These are phyloP conservation scores for Thalassiosira exigua DNA, from an alignment of 352 stramenopile species.

Conservation along the genomic window DNA sequence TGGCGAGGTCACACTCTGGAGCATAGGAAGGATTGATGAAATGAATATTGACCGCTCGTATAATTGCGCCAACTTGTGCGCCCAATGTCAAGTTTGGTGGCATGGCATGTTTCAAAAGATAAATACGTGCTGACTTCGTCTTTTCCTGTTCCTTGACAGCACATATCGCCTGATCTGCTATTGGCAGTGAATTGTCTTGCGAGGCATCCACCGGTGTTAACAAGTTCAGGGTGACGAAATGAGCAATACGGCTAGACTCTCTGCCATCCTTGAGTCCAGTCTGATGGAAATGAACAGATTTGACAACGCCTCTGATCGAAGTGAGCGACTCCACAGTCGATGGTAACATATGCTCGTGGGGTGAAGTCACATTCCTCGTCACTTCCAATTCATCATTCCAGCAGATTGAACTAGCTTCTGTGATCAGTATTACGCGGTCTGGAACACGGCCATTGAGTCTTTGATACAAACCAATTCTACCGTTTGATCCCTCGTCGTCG, in stretches of 20 bases:
- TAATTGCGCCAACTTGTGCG: slow-evolving; percentile 57
- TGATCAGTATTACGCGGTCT: slow-evolving; percentile 71
- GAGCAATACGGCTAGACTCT: slow-evolving; percentile 22
- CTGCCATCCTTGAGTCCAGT: slow-evolving; percentile 13
- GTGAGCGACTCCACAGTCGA: slow-evolving; percentile 53
- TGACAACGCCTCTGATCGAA: slow-evolving; percentile 47
- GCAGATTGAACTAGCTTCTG: slow-evolving; percentile 37
- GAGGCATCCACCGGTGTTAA: slow-evolving; percentile 12
- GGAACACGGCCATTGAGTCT: slow-evolving; percentile 60
- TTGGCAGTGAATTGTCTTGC: neutral
- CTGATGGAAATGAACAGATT: slow-evolving; percentile 52
- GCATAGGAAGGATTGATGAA: no score
- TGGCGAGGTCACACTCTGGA: no score
- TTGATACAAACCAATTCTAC: slow-evolving; percentile 39
- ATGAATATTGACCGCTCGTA: slow-evolving; percentile 80
- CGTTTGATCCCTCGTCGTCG: neutral
- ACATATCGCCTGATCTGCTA: slow-evolving; percentile 3
- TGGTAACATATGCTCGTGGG: slow-evolving; percentile 34
- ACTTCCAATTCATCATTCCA: slow-evolving; percentile 22
- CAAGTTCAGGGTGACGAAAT: slow-evolving; percentile 53
- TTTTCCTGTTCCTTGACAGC: slow-evolving; percentile 9
- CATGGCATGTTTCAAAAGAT: slow-evolving; percentile 71
- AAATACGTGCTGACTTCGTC: slow-evolving; percentile 43
- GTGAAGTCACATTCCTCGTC: neutral
- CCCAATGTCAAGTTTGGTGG: slow-evolving; percentile 54